Evolutionary conservation across 495 filamentous ascomycete species (phyloP), one percentile per base, ranked within the genome.

Genomic region (Neurospora sp.): DNA sequence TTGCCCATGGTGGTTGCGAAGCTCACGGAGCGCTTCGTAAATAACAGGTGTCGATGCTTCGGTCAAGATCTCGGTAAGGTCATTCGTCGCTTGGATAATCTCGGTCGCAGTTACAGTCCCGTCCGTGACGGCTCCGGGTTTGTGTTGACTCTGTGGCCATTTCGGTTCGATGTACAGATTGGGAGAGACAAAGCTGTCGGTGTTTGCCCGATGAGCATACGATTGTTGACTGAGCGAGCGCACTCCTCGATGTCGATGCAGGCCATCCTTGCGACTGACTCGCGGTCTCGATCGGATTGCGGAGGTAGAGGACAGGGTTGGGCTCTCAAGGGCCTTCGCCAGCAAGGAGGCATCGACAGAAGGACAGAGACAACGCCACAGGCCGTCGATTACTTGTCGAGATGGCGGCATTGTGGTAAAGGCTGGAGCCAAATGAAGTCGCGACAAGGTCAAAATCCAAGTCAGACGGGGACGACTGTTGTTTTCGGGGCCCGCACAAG

Each of bases 311-410:
- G 1, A 27, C n/a, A 12, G 69, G 44, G 44, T 5, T 40, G 38
- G 14, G 3, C 20, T 37, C 22, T 72, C 68, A 22, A 79, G 68
- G 7, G 78, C 73, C 69, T 74, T 78, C 22, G 75, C 72, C 41
- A 83, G 73, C 1, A 79, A 73, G 7, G 74, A 53, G 2, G 80
- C 53, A 72, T 85, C 83, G 71, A 89, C 84, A 68, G 86, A 88
- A 42, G 89, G 90, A 80, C 89, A 90, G 38, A 93, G 82, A 80
- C 86, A 90, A 76, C 88, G 86, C 89, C 89, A 91, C 61, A 92
- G 83, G 71, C 87, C 90, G 79, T 91, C 89, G 48, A 89, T 73
- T 40, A 85, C 78, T 40, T 88, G 76, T 73, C 83, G 79, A 75
- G 77, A 88, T 88, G 77, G 59, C 37, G 73, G 27, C 53, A 61